Evolutionary conservation across 148 eudicot genomes (phyloP), one percentile per base, ranked within the genome.

Genomic region (Vaccinium myrtillus): DNA sequence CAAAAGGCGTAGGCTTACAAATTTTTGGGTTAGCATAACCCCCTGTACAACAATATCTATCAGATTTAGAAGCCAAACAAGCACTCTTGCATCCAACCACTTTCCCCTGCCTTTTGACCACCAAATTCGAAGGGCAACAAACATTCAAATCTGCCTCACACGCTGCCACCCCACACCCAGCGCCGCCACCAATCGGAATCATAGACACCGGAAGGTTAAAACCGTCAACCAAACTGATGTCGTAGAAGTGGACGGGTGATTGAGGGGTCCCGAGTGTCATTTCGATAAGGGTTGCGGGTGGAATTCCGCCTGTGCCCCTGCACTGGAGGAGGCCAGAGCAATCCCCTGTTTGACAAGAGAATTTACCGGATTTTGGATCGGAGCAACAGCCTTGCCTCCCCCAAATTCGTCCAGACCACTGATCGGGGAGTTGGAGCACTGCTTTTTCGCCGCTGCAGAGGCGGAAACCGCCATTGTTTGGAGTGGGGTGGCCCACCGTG

Each of bases 1-100:
- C 82, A 43, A 85, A 91, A n/a, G 89, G 86, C 0, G 91, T 91
- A 7, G 91, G 90, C 81, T 67, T 89, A 48, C 98, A 94, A 43
- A 70, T 85, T 6, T 87, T 86, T 2, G 89, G 81, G 1, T 80
- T 77, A 9, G 84, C 87, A 86, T 79, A 90, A 43, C 86, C 87
- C 78, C 94, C 93, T 0, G 89, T 92, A 27, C 96, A 93, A 12
- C 98, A 94, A 32, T 89, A 89, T 84, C 83, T 82, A 0, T 86
- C 88, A 1, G 71, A 85, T 10, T 86, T 86, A 0, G 87, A 84
- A 0, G 94, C 96, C 91, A 93, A 83, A 81, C 96, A 94, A 61
- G 94, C 93, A 81, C 96, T 94, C 92, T 92, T 92, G 58, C 98
- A 94, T 49, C 93, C 98, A 77, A 94, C 96, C 82, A 91, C 95